These are phyloP conservation scores for Cyclotella kingstonii DNA, from an alignment of 108 stramenopile species.

Conservation along the genomic window DNA sequence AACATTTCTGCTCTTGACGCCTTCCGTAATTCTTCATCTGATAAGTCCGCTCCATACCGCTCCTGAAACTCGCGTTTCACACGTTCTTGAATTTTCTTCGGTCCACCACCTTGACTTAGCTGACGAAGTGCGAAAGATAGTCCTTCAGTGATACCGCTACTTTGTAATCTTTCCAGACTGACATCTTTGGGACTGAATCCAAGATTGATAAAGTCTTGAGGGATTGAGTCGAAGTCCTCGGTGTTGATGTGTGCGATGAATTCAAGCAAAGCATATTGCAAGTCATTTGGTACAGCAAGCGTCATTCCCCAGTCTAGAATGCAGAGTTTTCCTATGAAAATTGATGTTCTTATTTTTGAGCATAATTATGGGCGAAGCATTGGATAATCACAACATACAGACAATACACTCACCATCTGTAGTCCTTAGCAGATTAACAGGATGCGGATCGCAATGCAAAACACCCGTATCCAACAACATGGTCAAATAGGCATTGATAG, in stretches of 20 bases:
- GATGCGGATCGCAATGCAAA: conserved; percentile 41
- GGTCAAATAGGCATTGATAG: conserved; percentile 83
- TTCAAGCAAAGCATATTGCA: conserved; percentile 84
- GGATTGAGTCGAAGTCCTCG: conserved; percentile 81
- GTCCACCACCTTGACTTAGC: conserved; percentile 67
- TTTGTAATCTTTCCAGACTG: conserved; percentile 53
- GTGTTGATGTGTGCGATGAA: conserved; percentile 90
- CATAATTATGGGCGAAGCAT: not conserved
- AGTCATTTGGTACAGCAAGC: conserved; percentile 64
- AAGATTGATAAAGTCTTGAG: conserved; percentile 83
- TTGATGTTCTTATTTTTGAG: not conserved
- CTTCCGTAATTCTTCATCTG: conserved; percentile 56
- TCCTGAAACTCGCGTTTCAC: conserved; percentile 72
- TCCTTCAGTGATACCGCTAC: conserved; percentile 73
- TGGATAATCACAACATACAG: not conserved
- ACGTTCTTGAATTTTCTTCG: conserved; percentile 77
- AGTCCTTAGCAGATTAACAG: conserved; percentile 75
- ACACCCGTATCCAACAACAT: conserved; percentile 83
- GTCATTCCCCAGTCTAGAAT: conserved; percentile 92
- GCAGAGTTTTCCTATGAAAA: conserved; percentile 48
- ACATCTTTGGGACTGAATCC: conserved; percentile 72
- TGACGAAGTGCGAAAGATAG: conserved; percentile 73
- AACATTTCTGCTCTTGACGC: conserved; percentile 72
- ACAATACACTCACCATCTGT: conserved; percentile 56
- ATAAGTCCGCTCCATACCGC: conserved; percentile 60